Evolutionary conservation across 192 early-diverging fungal species (phyloP), one percentile per base, ranked within the genome.

Genomic region (Phlyctochytrium planicorne): DNA sequence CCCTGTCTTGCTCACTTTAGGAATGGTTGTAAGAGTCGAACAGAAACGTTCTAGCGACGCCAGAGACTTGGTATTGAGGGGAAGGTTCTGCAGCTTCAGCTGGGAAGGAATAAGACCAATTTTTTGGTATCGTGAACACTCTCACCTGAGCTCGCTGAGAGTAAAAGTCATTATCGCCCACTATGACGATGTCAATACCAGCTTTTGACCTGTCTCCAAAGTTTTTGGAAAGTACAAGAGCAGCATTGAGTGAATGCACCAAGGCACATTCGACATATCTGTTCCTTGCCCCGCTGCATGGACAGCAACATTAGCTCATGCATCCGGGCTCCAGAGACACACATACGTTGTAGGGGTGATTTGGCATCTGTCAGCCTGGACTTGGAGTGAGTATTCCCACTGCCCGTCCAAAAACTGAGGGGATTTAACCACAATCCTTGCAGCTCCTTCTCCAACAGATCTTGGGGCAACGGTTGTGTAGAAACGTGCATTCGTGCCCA

Each of bases 161-260:
- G 75, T 99, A 99, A 76, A 99, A 99, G 77, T 99, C 97, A 70
- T 98, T 99, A 80, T 93, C 87, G n/a, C 91, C 95, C 23, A 90
- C 72, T 50, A 99, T 89, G 10, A 80, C 70, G 47, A 99, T 87
- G 53, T 84, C 82, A 20, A 96, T 73, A 12, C 90, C 88, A 30
- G 12, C 24, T 14, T 62, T 63, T 12, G 73, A 34, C 3, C n/a
- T 30, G 1, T 20, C 37, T 2, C 52, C 30, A 33, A 53, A 50
- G 30, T 73, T 47, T 23, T 29, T 4, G 12, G 40, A 30, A 14
- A 20, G 27, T 52, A 53, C 17, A 24, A 20, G 23, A 23, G 56
- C 62, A 12, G 74, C 53, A 0, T 29, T 34, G 24, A 80, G 52
- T 29, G 71, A 29, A 52, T 73, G 61, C 17, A n/a, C 31, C 23